phyloP scores from a whole-genome alignment of 208 protist genomes.

The Trypanosoma platydactyli region DNA sequence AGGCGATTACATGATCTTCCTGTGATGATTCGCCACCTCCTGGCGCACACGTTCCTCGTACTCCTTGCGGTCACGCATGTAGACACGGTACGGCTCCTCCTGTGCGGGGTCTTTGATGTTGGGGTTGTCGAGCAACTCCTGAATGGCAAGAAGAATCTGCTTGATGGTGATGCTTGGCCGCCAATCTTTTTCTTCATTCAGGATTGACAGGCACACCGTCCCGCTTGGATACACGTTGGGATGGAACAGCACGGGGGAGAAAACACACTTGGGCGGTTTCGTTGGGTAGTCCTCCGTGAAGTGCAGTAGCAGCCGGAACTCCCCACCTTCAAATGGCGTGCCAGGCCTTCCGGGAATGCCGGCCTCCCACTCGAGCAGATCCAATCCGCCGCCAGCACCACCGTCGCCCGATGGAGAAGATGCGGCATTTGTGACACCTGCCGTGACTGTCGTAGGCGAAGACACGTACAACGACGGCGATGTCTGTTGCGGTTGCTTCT shows the following conservation, averaged over 20 bases:
- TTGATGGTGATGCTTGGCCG: constrained; percentile 98
- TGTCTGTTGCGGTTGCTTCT: constrained; percentile 10
- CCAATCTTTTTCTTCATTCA: constrained; percentile 99
- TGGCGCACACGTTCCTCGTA: constrained; percentile 88
- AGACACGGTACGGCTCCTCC: constrained; percentile 94
- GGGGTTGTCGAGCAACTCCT: constrained; percentile 97
- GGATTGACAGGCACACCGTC: constrained; percentile 98
- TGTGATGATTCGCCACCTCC: constrained; percentile 80
- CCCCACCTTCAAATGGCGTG: constrained; percentile 96
- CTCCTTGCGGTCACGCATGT: constrained; percentile 70
- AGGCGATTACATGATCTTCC: constrained; percentile 7
- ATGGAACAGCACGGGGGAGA: constrained; percentile 97
- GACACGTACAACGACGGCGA: not conserved
- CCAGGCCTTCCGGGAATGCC: constrained; percentile 96
- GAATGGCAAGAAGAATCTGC: constrained; percentile 98
- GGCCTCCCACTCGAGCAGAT: constrained; percentile 97
- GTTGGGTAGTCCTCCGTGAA: constrained; percentile 99
- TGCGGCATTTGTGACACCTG: constrained; percentile 5
- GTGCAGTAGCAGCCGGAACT: constrained; percentile 92
- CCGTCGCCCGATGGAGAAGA: constrained; percentile 24
- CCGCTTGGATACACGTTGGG: constrained; percentile 99
- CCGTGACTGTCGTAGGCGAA: not conserved
- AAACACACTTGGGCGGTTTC: constrained; percentile 98
- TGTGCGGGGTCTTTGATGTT: constrained; percentile 99
- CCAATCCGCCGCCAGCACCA: constrained; percentile 67